Evolutionary conservation across 305 asterid genomes (phyloP).

Genomic region (Rubia peregrina): DNA sequence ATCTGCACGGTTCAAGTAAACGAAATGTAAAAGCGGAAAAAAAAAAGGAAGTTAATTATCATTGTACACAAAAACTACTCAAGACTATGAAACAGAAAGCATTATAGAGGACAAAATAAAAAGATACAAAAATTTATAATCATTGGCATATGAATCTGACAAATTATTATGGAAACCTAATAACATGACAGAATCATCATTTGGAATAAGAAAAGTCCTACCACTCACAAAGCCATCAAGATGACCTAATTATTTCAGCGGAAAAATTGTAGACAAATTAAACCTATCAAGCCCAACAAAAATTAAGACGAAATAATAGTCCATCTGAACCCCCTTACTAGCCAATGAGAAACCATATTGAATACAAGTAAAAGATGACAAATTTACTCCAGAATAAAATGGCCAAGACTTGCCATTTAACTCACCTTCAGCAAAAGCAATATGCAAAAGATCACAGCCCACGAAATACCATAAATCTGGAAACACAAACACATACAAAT

Average conservation of each 20-base stretch:
- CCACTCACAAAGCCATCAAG: background rate
- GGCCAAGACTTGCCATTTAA: slow-evolving; percentile 1
- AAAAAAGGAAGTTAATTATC: background rate
- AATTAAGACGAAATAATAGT: background rate
- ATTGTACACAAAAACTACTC: background rate
- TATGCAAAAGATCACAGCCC: slow-evolving; percentile 66
- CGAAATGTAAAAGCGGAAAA: background rate
- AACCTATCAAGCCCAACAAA: background rate
- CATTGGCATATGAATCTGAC: background rate
- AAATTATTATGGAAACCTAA: background rate
- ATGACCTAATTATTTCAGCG: background rate
- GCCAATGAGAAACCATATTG: background rate
- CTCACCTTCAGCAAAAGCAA: slow-evolving; percentile 75
- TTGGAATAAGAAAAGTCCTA: background rate
- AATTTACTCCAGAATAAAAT: background rate
- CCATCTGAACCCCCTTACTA: background rate
- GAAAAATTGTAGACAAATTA: background rate
- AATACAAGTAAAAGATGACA: background rate
- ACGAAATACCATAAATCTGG: slow-evolving; percentile 81
- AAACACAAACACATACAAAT: slow-evolving; percentile 11
- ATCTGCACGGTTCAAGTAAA: slow-evolving; percentile 36
- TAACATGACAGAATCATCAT: background rate
- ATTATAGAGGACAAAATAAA: background rate
- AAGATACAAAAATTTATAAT: background rate
- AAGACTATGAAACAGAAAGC: background rate